Conservation (phyloP, 1,284 basidiomycete species). For the Boletellus deceptivus region DNA sequence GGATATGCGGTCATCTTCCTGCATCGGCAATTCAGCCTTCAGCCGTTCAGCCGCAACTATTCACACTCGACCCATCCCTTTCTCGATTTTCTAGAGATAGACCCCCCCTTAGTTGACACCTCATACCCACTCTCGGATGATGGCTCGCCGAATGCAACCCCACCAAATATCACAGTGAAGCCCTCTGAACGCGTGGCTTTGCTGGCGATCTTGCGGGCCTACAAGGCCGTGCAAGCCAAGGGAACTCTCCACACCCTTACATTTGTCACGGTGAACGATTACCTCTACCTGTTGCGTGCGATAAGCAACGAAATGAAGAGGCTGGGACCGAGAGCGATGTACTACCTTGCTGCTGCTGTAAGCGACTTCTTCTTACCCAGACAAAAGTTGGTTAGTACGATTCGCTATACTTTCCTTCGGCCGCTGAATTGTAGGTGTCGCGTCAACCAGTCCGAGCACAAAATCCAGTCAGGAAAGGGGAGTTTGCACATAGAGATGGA, state of each 20-base stretch:
- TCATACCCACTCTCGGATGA: conserved; percentile 20
- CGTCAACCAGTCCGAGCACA: conserved; percentile 81
- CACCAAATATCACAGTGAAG: conserved; percentile 62
- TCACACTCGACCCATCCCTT: conserved; percentile 98
- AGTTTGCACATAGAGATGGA: conserved; percentile 96
- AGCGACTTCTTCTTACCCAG: conserved; percentile 96
- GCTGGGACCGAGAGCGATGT: conserved; percentile 77
- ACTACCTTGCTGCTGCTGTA: conserved; percentile 96
- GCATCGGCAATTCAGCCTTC: conserved; percentile 95
- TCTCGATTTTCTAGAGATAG: conserved; percentile 90
- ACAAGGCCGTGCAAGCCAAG: conserved; percentile 76
- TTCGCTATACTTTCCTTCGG: neutral
- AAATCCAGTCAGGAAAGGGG: conserved; percentile 95
- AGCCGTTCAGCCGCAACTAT: conserved; percentile 96
- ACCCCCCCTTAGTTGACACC: conserved; percentile 33
- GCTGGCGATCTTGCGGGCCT: conserved; percentile 72
- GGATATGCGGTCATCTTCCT: conserved; percentile 99
- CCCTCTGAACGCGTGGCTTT: conserved; percentile 64
- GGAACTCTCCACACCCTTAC: conserved; percentile 83
- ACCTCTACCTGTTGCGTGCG: conserved; percentile 88
- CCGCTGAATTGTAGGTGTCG: conserved; percentile 15
- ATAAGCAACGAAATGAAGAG: conserved; percentile 72
- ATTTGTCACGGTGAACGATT: conserved; percentile 96
- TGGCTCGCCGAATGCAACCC: conserved; percentile 19
- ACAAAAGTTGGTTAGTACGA: conserved; percentile 72